Evolutionary conservation across 177 flowering plant genomes (phyloP), one percentile per base, ranked within the genome.

Genomic region (Vitis hybrid): DNA sequence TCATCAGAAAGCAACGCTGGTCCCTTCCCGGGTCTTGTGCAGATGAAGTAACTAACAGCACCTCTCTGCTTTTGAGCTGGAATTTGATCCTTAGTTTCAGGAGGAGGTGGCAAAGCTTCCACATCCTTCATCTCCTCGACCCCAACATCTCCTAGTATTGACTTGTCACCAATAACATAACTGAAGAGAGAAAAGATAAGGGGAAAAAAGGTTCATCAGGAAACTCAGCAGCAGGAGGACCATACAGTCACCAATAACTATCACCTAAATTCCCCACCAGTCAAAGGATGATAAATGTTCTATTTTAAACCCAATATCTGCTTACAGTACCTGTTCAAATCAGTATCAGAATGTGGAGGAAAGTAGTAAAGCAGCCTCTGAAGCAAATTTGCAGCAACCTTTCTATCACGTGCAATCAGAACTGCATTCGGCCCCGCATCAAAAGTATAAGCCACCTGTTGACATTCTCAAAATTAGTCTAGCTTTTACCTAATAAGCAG

Each of bases 381-480:
- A 50, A 95, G 88, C 78, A 95, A 82, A 72, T 66, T 79, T 19
- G 85, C 67, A 66, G 99, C 98, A 72, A 84, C 77, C 66, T 88
- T 81, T 80, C 98, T 81, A 70, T 89, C 80, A 5, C 83, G 93
- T 9, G 98, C 93, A 76, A 95, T 89, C 29, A 95, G 66, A 68
- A 95, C 99, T 51, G 98, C 97, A 71, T 95, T 95, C 5, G 99
- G 99, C 76, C 99, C 99, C 39, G 99, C 99, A 85, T 95, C 99
- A 82, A 90, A 95, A n/a, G 99, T 95, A 75, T 95, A 95, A 29
- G 99, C 98, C 66, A 95, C 99, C 99, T 95, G 92, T 64, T 70
- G 80, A 49, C 8, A 56, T 13, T 56, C 39, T 52, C 39, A 39
- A 15, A 26, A 63, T 51, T 26, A 75, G 69, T 51, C 62, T 26